Base-by-base conservation (phyloP, 192 early-diverging fungal genomes). In the Rhizophagus sp. region DNA sequence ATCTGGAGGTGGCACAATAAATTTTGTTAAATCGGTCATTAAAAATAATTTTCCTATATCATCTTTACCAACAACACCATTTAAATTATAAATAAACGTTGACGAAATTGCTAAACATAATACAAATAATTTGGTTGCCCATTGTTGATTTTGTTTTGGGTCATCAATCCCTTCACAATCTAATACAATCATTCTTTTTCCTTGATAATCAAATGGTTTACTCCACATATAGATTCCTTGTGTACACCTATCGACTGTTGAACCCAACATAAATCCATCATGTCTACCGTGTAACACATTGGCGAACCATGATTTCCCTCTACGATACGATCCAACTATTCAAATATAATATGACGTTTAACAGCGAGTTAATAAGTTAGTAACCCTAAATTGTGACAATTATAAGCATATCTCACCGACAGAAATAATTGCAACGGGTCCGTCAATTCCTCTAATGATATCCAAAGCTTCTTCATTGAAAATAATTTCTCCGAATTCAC, bases 91-190 rank as follows among this genome's bases (percentile, higher is more conserved):
- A 52, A 79, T 22, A 33, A 79, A 79, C 9, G 66, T 50, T 34
- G 77, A 79, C 1, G 77, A 79, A 12, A 79, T 52, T 11, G 44
- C 30, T n/a, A 79, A 62, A 69, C 77, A 79, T 36, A 79, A 36
- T 49, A 79, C 49, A n/a, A 79, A 79, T n/a, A 79, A 63, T 52
- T 69, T 79, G 0, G 47, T 79, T 17, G 64, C 77, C 47, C 66
- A 69, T 68, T 69, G 30, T 24, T 66, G 47, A 49, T 68, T 44
- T 57, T 79, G 77, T 49, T 79, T 25, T 24, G 77, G 77, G 11
- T 79, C 77, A 36, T 79, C 41, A 7, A 79, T 69, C 1, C 77
- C 77, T 52, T 79, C 77, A 61, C 65, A 69, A 57, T 79, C 77
- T 9, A 79, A 34, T 9, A 79, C 11, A 33, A 79, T 69, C 0